These are phyloP conservation scores for Ogataea hybrid DNA, from an alignment of 1,139 yeast genomes.

Conservation along the genomic window DNA sequence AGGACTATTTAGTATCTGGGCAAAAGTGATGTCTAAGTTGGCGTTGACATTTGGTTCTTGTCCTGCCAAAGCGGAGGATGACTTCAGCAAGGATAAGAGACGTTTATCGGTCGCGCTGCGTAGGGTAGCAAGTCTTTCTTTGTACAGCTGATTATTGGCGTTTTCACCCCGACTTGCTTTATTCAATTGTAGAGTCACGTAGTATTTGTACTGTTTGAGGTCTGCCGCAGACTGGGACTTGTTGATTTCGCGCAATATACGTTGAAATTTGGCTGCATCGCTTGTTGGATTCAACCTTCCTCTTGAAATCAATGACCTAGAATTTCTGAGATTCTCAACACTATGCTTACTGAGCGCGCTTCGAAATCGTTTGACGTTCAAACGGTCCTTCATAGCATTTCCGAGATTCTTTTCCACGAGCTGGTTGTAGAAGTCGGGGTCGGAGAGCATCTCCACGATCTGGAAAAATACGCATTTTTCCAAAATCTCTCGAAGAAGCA, in stretches of 20 bases:
- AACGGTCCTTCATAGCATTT: constrained; percentile 66
- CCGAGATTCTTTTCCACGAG: constrained; percentile 60
- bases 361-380: constrained; percentile 71
- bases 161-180: constrained; percentile 27
- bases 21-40: constrained; percentile 33
- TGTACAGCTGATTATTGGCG: constrained; percentile 24
- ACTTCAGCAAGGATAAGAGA: constrained; percentile 18
- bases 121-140: constrained; percentile 34
- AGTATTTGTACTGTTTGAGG: constrained; percentile 44
- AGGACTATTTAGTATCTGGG: constrained; percentile 45
- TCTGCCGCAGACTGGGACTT: constrained; percentile 36
- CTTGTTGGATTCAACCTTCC: constrained; percentile 32
- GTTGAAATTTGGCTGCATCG: constrained; percentile 41
- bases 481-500: constrained; percentile 62
- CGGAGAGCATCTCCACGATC: constrained; percentile 55
- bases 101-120: constrained; percentile 35
- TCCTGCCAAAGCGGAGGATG: constrained; percentile 14
- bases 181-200: constrained; percentile 40
- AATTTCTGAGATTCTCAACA: constrained; percentile 3
- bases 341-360: constrained; percentile 71
- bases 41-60: constrained; percentile 12
- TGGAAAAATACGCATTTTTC: constrained; percentile 57
- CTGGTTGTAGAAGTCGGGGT: constrained; percentile 77
- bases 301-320: constrained; percentile 22
- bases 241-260: constrained; percentile 39